Evolutionary conservation across 1,284 basidiomycete genomes (phyloP), one percentile per base, ranked within the genome.

Genomic region (Inonotus obliquus): DNA sequence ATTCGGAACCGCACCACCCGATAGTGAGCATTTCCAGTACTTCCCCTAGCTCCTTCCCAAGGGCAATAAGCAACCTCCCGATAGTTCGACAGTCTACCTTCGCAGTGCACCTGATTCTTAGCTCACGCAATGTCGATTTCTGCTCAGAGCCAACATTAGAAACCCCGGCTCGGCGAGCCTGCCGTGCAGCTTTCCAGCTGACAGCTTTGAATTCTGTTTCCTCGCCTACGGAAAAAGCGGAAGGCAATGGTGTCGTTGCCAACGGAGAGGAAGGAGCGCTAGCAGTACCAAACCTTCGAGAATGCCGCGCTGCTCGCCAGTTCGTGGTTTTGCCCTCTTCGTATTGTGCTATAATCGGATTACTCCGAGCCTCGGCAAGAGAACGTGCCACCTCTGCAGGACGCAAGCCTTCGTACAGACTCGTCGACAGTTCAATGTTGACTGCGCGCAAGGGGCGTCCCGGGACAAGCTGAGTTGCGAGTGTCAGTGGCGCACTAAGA

Each of bases 31-130:
- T 39, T 19, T 63, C 62, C 5, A 63, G 32, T n/a, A 37, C 38
- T 4, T 21, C 38, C 4, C 62, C 62, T 9, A 63, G 37, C 54
- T 63, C 58, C 5, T 53, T 47, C 13, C 58, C 62, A 10, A 60
- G 11, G 5, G 62, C 54, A 29, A 57, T 63, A 14, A 63, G 48
- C 4, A 63, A 17, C 5, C 51, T 41, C 0, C 62, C 62, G 21
- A 63, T 44, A 21, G 62, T 63, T 14, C 62, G 52, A 25, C 47
- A 54, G 38, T 63, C 62, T 7, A 63, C 62, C 51, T 63, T 63
- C 4, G 58, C 62, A 13, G 62, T 60, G 41, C 58, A 60, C 19
- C 59, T 39, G 21, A 63, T 27, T 4, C 59, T 53, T 4, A 63
- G 44, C 32, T 63, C 62, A 11, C 54, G 44, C 10, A 61, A 29